Evolutionary conservation across 768 basidiomycete genomes (phyloP).

Genomic region (Cystofilobasidium bisporidii): DNA sequence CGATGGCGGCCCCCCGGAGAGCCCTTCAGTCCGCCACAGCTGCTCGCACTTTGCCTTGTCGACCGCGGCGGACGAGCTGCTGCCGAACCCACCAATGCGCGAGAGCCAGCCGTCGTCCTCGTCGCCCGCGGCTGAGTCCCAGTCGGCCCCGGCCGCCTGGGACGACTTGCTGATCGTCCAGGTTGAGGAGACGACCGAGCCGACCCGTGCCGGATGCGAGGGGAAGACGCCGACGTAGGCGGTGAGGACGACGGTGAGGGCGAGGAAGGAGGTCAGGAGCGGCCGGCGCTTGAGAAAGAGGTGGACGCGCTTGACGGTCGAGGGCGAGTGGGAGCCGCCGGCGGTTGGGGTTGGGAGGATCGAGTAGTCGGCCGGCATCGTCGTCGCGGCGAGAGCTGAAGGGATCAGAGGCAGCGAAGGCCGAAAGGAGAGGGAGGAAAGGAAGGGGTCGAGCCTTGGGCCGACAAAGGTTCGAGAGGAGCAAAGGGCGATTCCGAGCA

Average conservation of each 20-base stretch:
- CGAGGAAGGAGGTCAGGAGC: not conserved
- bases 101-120: conserved; percentile 5
- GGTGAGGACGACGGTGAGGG: not conserved
- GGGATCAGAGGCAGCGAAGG: not conserved
- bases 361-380: conserved; percentile 9
- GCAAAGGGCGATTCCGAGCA: no score
- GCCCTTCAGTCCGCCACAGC: conserved; percentile 21
- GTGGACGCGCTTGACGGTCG: not conserved
- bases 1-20: not conserved
- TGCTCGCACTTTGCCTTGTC: conserved; percentile 22
- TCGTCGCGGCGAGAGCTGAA: not conserved
- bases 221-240: conserved; percentile 13
- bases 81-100: not conserved
- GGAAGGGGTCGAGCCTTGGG: not conserved
- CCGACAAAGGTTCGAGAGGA: no score
- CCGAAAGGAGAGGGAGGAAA: not conserved
- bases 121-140: not conserved
- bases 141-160: not conserved
- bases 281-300: conserved; percentile 17
- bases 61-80: not conserved
- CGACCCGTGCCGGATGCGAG: conserved; percentile 9
- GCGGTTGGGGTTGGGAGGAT: not conserved
- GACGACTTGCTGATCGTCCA: conserved; percentile 3
- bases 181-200: not conserved
- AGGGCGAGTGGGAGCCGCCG: not conserved